Conservation (phyloP, 441 rosid genomes). For the Gossypium laxum region DNA sequence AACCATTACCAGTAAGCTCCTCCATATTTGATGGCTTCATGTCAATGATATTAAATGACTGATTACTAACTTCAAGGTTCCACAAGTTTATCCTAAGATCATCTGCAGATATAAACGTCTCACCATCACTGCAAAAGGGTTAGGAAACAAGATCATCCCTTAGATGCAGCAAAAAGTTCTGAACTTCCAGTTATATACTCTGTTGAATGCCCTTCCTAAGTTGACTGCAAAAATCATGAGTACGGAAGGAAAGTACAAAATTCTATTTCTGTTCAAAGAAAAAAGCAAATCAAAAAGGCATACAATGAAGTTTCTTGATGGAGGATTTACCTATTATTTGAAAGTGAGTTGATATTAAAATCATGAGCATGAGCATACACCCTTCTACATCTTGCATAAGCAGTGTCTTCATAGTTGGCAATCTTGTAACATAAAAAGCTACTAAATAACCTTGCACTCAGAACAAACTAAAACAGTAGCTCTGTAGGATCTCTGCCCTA, state of each 20-base stretch:
- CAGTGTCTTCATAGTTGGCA: constrained; percentile 31
- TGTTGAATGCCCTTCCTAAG: neutral
- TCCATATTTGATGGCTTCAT: constrained; percentile 64
- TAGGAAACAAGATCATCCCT: constrained; percentile 15
- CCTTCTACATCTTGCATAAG: constrained; percentile 49
- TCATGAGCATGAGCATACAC: constrained; percentile 64
- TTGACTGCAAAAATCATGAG: neutral
- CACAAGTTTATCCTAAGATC: constrained; percentile 65
- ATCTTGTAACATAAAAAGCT: constrained; percentile 30
- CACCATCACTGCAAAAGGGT: constrained; percentile 52
- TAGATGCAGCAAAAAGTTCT: constrained; percentile 15
- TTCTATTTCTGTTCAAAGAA: neutral
- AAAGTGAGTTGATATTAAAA: constrained; percentile 80
- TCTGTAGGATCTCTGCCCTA: neutral
- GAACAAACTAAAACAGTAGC: neutral
- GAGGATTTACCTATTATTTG: constrained; percentile 68
- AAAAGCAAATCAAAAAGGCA: neutral
- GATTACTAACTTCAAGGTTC: constrained; percentile 57
- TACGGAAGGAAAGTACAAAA: neutral
- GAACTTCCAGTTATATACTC: neutral
- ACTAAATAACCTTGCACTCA: constrained; percentile 12
- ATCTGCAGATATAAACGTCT: constrained; percentile 71
- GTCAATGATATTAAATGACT: constrained; percentile 66
- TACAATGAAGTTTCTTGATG: constrained; percentile 1
- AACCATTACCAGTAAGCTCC: constrained; percentile 53